Base-by-base conservation (phyloP, 2,329 filamentous ascomycete genomes). In the Botrytis tulipae region DNA sequence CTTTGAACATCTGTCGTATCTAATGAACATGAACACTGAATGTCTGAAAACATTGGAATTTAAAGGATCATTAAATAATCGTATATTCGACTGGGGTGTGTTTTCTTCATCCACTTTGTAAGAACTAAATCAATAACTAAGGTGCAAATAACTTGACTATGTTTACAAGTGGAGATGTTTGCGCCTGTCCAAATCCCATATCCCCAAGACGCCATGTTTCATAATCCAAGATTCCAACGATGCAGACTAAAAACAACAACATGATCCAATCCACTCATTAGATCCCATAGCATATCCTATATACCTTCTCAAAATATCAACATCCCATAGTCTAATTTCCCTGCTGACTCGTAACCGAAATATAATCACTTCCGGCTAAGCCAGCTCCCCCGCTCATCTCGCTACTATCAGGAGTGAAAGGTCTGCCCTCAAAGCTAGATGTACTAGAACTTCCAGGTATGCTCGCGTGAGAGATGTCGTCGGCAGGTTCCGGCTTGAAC, bases 401-500 rank as follows among this genome's bases (percentile, higher is more conserved):
- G 44, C 70, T 70, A 62, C 73, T 74, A 3, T 74, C 76, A 2
- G 76, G 77, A 60, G 75, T 78, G 59, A 74, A 70, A 35, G 35
- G 57, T 61, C 73, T 73, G 22, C 72, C 73, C n/a, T 69, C 74
- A 25, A 29, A 70, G 54, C 62, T 74, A 37, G 72, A 71, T 18
- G 62, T 57, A 20, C 71, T 69, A 20, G 51, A 32, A 61, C 63
- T 73, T 22, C 18, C 54, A 20, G 51, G 42, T 18, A 42, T 32
- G 37, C 54, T 51, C 42, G 42, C 35, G 14, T 42, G 63, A 22
- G 20, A 29, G 40, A 51, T n/a, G 1, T 76, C 77, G 1, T 59
- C 65, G 14, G 18, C 48, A 14, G 35, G 40, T 35, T 73, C 57
- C 42, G 61, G 72, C 35, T 69, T 72, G 5, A 91, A 89, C 73